phyloP scores from a whole-genome alignment of 2,329 filamentous ascomycete genomes.

The Ophiostoma novo-ulmi region DNA sequence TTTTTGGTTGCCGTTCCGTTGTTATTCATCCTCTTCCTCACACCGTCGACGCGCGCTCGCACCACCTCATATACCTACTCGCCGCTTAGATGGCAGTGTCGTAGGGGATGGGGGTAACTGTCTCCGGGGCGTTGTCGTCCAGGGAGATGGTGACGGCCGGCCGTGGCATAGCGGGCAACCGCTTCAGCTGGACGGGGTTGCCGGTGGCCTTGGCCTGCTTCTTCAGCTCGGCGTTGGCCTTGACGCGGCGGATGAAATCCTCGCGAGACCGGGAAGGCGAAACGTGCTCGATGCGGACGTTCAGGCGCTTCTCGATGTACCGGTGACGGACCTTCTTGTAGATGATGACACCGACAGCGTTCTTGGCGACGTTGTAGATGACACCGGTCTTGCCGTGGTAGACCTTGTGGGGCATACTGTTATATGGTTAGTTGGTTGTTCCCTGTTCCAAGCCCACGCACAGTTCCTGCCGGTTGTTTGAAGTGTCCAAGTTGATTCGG shows the following conservation, averaged over 20 bases:
- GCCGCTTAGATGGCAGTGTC: constrained; percentile 88
- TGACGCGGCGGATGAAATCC: constrained; percentile 93
- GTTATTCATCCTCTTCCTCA: constrained; percentile 17
- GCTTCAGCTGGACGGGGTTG: constrained; percentile 85
- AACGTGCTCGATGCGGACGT: constrained; percentile 98
- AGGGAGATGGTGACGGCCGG: constrained; percentile 58
- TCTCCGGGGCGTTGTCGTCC: constrained; percentile 31
- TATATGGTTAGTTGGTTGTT: constrained; percentile 28
- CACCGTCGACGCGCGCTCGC: background rate
- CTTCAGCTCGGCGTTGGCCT: constrained; percentile 90
- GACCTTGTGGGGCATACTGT: constrained; percentile 96
- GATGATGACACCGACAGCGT: constrained; percentile 95
- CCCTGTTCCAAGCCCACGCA: constrained; percentile 30
- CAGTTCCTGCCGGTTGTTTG: background rate
- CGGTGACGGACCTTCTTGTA: constrained; percentile 99
- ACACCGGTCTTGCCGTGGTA: constrained; percentile 99
- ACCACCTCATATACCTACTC: background rate
- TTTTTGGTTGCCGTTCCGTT: constrained; percentile 19
- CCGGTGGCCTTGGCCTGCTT: constrained; percentile 88
- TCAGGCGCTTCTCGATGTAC: constrained; percentile 99
- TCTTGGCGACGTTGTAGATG: constrained; percentile 99
- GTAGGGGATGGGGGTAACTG: constrained; percentile 60
- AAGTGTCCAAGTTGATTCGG: constrained; percentile 15
- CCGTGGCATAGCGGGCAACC: constrained; percentile 74
- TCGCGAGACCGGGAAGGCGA: constrained; percentile 89